phyloP scores from a whole-genome alignment of 768 basidiomycete genomes.

The Lyophyllum atratum region DNA sequence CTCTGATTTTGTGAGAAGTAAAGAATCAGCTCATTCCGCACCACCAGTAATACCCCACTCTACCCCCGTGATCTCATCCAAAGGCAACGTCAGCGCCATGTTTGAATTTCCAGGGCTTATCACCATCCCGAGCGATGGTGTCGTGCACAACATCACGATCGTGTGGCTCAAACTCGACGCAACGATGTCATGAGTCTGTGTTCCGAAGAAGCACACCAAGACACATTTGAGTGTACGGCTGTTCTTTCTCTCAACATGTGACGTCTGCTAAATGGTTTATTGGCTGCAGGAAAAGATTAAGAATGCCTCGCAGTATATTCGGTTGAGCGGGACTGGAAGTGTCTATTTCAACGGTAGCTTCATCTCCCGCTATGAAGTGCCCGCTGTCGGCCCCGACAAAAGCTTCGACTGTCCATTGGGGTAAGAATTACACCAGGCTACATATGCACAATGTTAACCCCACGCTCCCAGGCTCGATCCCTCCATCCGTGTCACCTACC shows the following conservation, averaged over 20 bases:
- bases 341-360: slow-evolving; percentile 32
- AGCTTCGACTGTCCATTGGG: slow-evolving; percentile 32
- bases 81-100: slow-evolving; percentile 30
- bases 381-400: slow-evolving; percentile 28
- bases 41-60: background rate
- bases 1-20: too few relatives aligned
- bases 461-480: slow-evolving; percentile 21
- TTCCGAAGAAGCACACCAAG: slow-evolving; percentile 27
- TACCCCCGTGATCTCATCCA: background rate
- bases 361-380: slow-evolving; percentile 24
- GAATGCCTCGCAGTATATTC: slow-evolving; percentile 28
- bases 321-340: slow-evolving; percentile 24
- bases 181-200: slow-evolving; percentile 27
- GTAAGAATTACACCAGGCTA: slow-evolving; percentile 6
- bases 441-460: background rate
- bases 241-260: too few relatives aligned
- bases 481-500: slow-evolving; percentile 28
- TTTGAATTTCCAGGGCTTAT: slow-evolving; percentile 27
- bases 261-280: background rate
- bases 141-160: slow-evolving; percentile 29
- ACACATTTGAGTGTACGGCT: slow-evolving; percentile 26
- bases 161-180: slow-evolving; percentile 22
- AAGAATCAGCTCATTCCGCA: background rate
- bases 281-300: slow-evolving; percentile 26
- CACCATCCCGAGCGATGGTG: slow-evolving; percentile 26